Base-by-base conservation (phyloP, 2,329 filamentous ascomycete genomes). In the Claviceps sp. region DNA sequence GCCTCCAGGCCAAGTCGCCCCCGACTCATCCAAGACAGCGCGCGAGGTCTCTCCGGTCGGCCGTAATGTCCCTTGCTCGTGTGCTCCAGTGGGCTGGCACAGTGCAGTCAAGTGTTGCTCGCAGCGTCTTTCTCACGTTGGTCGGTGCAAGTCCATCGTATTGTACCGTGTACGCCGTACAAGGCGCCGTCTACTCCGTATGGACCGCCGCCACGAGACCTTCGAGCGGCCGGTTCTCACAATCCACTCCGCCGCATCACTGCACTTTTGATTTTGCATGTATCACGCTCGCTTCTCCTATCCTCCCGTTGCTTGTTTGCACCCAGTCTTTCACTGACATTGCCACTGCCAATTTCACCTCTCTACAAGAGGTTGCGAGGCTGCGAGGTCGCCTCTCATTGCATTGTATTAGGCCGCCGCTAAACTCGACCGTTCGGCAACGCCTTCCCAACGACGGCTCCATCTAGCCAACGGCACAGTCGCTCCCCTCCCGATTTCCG, bases 281-380 rank as follows among this genome's bases (percentile, higher is more conserved):
- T 34, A 26, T 38, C 47, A 52, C 53, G 49, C 20, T 52, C 50
- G 50, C 53, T 50, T 38, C 41, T 37, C 7, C 16, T 34, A 40
- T 50, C 16, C 6, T 42, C 48, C 41, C 45, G 8, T 9, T 24
- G 14, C 44, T 42, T 30, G 8, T 40, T 30, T 30, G 22, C 2
- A 9, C n/a, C 22, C 14, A 26, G 11, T 26, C n/a, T 14, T 16
- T 45, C 43, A 20, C 14, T 16, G 3, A 37, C 14, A 26, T 11
- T 5, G 22, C n/a, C 20, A 11, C 22, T 6, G n/a, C 30, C 30
- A 34, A 11, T 43, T 18, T 47, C n/a, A 30, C 47, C 24, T 49
- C 43, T 37, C 18, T 50, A 11, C 26, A 42, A 48, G 24, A 37
- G 20, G 8, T 22, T 13, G 8, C 16, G 47, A 40, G 11, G 37